A percentile compares a stretch with the other conserved stretches of the same genome.
Evolutionary conservation across 345 rosid species (phyloP).

Genomic region (Leavenworthia alabamica): DNA sequence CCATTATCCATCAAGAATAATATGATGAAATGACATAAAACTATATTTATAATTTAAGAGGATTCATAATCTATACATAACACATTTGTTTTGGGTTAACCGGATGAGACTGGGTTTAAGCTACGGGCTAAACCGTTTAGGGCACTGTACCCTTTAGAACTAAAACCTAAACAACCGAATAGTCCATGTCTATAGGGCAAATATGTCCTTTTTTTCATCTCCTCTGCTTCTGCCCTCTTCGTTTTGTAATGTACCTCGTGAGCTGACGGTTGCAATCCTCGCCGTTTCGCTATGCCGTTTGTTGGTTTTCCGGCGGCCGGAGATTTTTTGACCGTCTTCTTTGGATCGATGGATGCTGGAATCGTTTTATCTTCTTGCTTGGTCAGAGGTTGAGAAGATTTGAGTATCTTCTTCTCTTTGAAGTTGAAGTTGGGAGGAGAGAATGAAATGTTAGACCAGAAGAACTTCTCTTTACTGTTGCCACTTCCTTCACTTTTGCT

Average conservation of each 20-base stretch:
- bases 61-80: slow-evolving; percentile 5
- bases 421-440: slow-evolving; percentile 44
- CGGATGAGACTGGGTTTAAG: slow-evolving; percentile 84
- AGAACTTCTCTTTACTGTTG: slow-evolving; percentile 50
- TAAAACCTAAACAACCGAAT: slow-evolving; percentile 93
- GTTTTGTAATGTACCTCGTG: slow-evolving; percentile 91
- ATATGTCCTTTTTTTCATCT: slow-evolving; percentile 90
- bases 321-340: slow-evolving; percentile 27
- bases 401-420: slow-evolving; percentile 53
- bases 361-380: slow-evolving; percentile 21
- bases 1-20: slow-evolving; percentile 12
- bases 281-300: slow-evolving; percentile 51
- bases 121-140: slow-evolving; percentile 84
- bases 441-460: slow-evolving; percentile 61
- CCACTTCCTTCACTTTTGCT: slow-evolving; percentile 96
- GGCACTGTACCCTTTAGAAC: slow-evolving; percentile 92
- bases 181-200: slow-evolving; percentile 92
- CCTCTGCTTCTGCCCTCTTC: slow-evolving; percentile 89
- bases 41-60: neutral
- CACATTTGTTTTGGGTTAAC: slow-evolving; percentile 32
- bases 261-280: slow-evolving; percentile 67
- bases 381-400: slow-evolving; percentile 2
- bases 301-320: too few relatives aligned
- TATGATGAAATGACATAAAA: slow-evolving; percentile 6
- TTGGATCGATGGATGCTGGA: slow-evolving; percentile 2